phyloP scores from a whole-genome alignment of 2,329 filamentous ascomycete genomes.

The Fusarium pilosicola region DNA sequence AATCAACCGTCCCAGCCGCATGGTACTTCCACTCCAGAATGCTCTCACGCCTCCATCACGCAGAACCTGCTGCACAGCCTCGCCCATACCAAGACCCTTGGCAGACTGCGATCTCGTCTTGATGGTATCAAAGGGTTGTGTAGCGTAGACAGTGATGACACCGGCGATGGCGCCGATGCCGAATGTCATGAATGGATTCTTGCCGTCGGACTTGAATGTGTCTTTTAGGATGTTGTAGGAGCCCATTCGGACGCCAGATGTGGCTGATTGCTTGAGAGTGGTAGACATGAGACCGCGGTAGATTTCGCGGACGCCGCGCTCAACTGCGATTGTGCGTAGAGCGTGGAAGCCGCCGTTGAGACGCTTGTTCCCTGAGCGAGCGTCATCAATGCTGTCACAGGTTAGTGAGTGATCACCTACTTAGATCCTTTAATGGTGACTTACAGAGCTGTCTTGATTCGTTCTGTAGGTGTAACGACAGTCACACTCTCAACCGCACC shows the following conservation, averaged over 20 bases:
- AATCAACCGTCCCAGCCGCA: slow-evolving; percentile 71
- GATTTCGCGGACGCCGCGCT: slow-evolving; percentile 54
- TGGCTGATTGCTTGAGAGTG: slow-evolving; percentile 59
- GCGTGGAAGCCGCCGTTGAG: slow-evolving; percentile 48
- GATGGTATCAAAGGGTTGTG: slow-evolving; percentile 70
- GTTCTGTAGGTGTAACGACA: slow-evolving; percentile 75
- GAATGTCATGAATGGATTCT: slow-evolving; percentile 60
- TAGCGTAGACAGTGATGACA: slow-evolving; percentile 66
- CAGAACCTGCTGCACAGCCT: slow-evolving; percentile 65
- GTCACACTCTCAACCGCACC: slow-evolving; percentile 69
- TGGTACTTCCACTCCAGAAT: slow-evolving; percentile 75
- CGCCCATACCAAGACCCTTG: slow-evolving; percentile 63
- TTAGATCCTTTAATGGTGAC: too few species aligned
- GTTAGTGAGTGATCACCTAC: too few species aligned
- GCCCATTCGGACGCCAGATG: slow-evolving; percentile 59
- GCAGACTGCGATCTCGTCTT: slow-evolving; percentile 72
- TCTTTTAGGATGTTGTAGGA: slow-evolving; percentile 60
- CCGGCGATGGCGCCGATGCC: slow-evolving; percentile 70
- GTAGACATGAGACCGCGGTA: slow-evolving; percentile 58
- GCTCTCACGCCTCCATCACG: slow-evolving; percentile 67
- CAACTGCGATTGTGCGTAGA: slow-evolving; percentile 48
- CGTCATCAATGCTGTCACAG: slow-evolving; percentile 54
- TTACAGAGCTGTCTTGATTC: slow-evolving; percentile 72
- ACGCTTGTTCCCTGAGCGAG: slow-evolving; percentile 42
- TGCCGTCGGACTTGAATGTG: slow-evolving; percentile 26